These are phyloP conservation scores for Salisapilia sapeloensis DNA, from an alignment of 352 stramenopile species.

Conservation along the genomic window DNA sequence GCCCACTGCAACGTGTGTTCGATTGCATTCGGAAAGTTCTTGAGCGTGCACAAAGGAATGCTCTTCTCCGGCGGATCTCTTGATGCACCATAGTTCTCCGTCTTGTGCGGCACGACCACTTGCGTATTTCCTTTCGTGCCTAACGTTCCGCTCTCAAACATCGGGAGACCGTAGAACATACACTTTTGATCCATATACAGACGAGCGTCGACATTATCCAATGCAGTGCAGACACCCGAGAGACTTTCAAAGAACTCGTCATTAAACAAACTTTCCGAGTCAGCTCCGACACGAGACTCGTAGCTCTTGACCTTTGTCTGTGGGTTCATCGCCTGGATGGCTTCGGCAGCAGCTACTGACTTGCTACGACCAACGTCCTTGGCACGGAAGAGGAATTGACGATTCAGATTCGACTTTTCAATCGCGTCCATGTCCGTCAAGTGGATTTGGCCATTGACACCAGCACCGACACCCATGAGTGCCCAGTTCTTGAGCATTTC, in stretches of 20 bases:
- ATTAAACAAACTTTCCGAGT: slow-evolving; percentile 97
- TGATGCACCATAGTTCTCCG: slow-evolving; percentile 96
- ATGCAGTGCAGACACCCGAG: slow-evolving; percentile 92
- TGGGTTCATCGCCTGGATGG: slow-evolving; percentile 92
- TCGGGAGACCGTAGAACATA: slow-evolving; percentile 92
- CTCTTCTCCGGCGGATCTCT: slow-evolving; percentile 97
- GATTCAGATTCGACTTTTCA: slow-evolving; percentile 97
- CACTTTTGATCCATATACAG: slow-evolving; percentile 96
- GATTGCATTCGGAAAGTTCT: slow-evolving; percentile 99
- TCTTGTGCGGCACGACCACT: slow-evolving; percentile 79
- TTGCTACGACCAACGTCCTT: slow-evolving; percentile 96
- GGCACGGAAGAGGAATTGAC: slow-evolving; percentile 98
- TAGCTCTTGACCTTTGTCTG: slow-evolving; percentile 84
- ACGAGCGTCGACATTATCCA: slow-evolving; percentile 98
- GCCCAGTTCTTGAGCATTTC: slow-evolving; percentile 99
- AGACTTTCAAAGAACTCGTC: slow-evolving; percentile 96
- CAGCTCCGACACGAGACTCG: slow-evolving; percentile 71
- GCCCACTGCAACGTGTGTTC: slow-evolving; percentile 98
- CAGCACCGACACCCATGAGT: slow-evolving; percentile 94
- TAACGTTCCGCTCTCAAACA: slow-evolving; percentile 98
- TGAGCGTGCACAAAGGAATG: slow-evolving; percentile 99
- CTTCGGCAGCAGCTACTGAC: slow-evolving; percentile 83
- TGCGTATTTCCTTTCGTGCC: slow-evolving; percentile 98
- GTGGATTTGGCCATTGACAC: slow-evolving; percentile 75
- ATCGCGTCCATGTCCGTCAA: slow-evolving; percentile 99